Conservation (phyloP, 169 alveolate species). For the Plasmodium relictum region DNA sequence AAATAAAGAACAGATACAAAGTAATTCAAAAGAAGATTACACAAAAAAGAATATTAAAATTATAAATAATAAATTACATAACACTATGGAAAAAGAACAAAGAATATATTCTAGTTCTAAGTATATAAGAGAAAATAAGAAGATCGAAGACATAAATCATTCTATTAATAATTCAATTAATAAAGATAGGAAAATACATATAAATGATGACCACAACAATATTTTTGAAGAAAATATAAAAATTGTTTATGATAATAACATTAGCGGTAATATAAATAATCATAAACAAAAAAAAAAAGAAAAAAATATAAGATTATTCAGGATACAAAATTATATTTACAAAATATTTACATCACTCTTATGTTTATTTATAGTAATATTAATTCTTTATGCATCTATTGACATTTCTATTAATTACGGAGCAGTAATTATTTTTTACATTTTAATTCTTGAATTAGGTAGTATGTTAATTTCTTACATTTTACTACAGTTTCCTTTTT, state of each 20-base stretch:
- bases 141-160: too few relatives aligned
- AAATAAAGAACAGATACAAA: too few relatives aligned
- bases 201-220: not conserved
- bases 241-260: conserved; percentile 6
- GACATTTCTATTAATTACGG: conserved; percentile 49
- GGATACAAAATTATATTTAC: conserved; percentile 52
- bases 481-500: conserved; percentile 59
- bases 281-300: conserved; percentile 4
- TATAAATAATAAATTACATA: not conserved
- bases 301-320: conserved; percentile 20
- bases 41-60: too few relatives aligned
- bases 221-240: not conserved
- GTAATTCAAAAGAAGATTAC: too few relatives aligned
- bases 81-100: not conserved
- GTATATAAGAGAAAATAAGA: too few relatives aligned
- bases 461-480: conserved; percentile 70
- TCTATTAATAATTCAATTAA: too few relatives aligned
- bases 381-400: conserved; percentile 70
- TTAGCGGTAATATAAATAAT: not conserved
- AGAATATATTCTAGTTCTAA: not conserved
- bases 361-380: conserved; percentile 35
- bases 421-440: conserved; percentile 41
- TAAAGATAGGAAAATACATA: not conserved
- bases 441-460: conserved; percentile 42
- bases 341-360: conserved; percentile 33